Percentiles rank a stretch among this genome's conserved stretches.
Conservation (phyloP, 106 monocot genomes). For the Amphibolis antarctica region DNA sequence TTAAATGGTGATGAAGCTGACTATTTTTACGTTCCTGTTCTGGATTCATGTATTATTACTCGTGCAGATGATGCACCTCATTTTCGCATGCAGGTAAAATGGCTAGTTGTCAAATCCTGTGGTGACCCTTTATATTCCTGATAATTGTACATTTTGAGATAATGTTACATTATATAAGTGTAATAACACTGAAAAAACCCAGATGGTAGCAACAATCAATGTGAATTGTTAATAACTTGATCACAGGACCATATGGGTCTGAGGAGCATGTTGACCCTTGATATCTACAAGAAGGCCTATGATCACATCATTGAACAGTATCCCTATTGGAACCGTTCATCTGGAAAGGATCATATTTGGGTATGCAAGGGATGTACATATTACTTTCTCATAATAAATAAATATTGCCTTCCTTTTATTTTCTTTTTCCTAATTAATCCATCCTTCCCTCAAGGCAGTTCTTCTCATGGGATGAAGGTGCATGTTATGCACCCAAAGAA, state of each 20-base stretch:
- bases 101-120: background rate
- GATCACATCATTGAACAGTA: constrained; percentile 68
- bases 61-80: constrained; percentile 88
- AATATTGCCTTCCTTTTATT: background rate
- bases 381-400: background rate
- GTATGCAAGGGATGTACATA: constrained; percentile 22
- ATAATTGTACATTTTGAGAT: background rate
- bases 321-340: constrained; percentile 86
- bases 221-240: background rate
- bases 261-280: constrained; percentile 58
- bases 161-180: background rate
- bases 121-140: background rate
- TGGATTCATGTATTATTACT: constrained; percentile 89
- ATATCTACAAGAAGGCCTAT: constrained; percentile 75
- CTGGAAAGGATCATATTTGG: constrained; percentile 97
- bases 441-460: constrained; percentile 31
- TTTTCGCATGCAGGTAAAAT: constrained; percentile 40
- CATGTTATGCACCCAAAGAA: constrained; percentile 95
- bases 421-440: background rate
- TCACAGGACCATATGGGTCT: constrained; percentile 39
- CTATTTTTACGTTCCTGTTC: constrained; percentile 89
- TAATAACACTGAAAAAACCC: background rate
- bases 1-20: constrained; percentile 98
- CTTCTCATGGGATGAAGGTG: constrained; percentile 99
- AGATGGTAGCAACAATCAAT: background rate